Evolutionary conservation across 2,329 filamentous ascomycete species (phyloP), one percentile per base, ranked within the genome.

Genomic region (Blumeriella jaapii): DNA sequence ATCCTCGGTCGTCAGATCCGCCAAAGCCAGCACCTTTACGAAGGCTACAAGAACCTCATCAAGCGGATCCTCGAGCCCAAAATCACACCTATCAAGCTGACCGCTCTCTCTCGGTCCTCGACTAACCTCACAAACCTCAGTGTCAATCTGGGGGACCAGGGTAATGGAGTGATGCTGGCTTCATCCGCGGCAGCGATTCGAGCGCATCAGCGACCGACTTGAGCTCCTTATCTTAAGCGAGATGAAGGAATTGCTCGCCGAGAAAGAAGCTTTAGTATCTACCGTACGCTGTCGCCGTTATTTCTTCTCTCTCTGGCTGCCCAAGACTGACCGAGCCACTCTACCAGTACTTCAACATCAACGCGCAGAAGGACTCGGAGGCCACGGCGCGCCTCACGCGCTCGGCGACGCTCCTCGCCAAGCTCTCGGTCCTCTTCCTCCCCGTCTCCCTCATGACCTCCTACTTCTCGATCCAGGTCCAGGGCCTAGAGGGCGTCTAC

Each of bases 381-480:
- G 72, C 74, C 3, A 80, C 83, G 8, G 79, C 82, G 40, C 69
- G 76, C 13, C 65, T 86, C 13, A 84, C 79, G 0, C 65, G 79
- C 38, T 76, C 79, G 44, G 82, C 80, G 3, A 73, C 83, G 4
- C 61, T 86, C 4, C 64, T 86, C 8, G 79, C 78, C 29, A 85
- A 86, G 54, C 71, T 80, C 5, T 82, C 76, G 9, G 80, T 85
- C 25, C 63, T 85, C 33, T 86, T 86, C 59, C 64, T 85, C 36
- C 81, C 81, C 0, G 77, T 85, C 41, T 78, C 70, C 46, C 67
- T 85, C 31, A 76, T 85, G 71, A 83, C 79, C 3, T 73, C 65
- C 19, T 86, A 84, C 56, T 86, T 84, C 55, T 77, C 74, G 5
- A 68, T 78, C 1, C 69, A 82, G 53, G 69, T 84, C 31, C 57